Conservation (phyloP, 345 rosid species). For the Aegle marmelos region DNA sequence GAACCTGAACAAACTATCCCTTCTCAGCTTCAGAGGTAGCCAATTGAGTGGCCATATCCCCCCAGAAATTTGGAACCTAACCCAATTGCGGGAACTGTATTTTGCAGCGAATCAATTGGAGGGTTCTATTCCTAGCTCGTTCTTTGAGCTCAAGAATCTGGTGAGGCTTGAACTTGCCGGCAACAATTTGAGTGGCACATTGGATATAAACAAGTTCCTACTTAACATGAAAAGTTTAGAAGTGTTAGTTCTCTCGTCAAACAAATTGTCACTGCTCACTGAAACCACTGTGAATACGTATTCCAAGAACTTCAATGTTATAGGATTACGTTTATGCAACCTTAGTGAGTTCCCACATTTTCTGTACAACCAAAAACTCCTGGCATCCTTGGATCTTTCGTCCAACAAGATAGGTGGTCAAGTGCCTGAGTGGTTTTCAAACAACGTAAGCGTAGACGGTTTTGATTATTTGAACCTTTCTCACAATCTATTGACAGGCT, state of each 20-base stretch:
- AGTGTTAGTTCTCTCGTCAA: background rate
- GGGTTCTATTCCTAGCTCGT: constrained; percentile 19
- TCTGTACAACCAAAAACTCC: constrained; percentile 3
- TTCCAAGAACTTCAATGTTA: accelerated
- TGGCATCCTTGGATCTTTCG: constrained; percentile 5
- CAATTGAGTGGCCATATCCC: background rate
- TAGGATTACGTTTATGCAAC: constrained; percentile 12
- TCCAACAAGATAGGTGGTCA: constrained; percentile 18
- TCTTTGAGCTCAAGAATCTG: constrained; percentile 7
- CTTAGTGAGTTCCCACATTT: constrained; percentile 23
- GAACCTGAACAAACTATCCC: background rate
- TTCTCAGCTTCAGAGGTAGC: background rate
- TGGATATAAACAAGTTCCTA: constrained; percentile 5
- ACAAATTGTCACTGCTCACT: constrained; percentile 4
- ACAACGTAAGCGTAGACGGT: no score
- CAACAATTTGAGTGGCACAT: constrained; percentile 16
- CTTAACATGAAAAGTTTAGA: background rate
- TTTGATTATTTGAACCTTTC: background rate
- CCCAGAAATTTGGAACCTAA: background rate
- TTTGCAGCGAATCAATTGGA: background rate
- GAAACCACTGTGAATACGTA: background rate
- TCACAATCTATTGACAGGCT: constrained; percentile 1
- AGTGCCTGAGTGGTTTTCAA: background rate
- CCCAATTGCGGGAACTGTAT: background rate
- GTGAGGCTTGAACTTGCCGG: background rate